phyloP scores from a whole-genome alignment of 805 yeast genomes.

The Lipomyces oligophaga region DNA sequence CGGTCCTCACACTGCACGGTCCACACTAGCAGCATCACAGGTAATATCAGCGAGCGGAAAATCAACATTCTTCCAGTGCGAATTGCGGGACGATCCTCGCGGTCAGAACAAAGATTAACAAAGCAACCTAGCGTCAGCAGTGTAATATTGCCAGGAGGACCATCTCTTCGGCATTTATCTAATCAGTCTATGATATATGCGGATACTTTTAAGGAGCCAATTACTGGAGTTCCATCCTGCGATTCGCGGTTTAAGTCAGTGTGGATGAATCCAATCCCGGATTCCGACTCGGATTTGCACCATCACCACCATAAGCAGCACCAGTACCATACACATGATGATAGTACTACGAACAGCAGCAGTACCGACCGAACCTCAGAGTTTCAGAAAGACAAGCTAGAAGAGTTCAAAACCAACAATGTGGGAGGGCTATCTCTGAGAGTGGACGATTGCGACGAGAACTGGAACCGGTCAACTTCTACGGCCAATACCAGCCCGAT shows the following conservation, averaged over 20 bases:
- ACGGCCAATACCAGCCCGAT: no score
- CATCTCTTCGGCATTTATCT: slow-evolving; percentile 7
- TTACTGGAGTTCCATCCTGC: slow-evolving; percentile 9
- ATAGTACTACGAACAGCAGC: no score
- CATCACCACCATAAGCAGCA: neutral
- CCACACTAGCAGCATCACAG: no score
- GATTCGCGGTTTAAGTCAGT: slow-evolving; percentile 6
- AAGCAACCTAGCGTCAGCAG: neutral
- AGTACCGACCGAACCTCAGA: neutral
- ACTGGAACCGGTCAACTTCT: no score
- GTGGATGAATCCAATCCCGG: slow-evolving; percentile 8
- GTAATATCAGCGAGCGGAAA: no score
- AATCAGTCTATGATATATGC: neutral
- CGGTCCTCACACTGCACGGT: no score
- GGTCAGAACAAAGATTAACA: neutral
- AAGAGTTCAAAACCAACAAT: neutral
- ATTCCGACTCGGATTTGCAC: neutral
- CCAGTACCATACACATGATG: neutral
- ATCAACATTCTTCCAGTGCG: no score
- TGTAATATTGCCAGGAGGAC: neutral
- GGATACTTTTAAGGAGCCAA: neutral
- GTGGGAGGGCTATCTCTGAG: neutral
- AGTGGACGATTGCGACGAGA: neutral
- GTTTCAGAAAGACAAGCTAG: neutral
- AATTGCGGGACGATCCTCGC: no score